Evolutionary conservation across 208 protist genomes (phyloP), one percentile per base, ranked within the genome.

Genomic region (Trypanosoma brucei): DNA sequence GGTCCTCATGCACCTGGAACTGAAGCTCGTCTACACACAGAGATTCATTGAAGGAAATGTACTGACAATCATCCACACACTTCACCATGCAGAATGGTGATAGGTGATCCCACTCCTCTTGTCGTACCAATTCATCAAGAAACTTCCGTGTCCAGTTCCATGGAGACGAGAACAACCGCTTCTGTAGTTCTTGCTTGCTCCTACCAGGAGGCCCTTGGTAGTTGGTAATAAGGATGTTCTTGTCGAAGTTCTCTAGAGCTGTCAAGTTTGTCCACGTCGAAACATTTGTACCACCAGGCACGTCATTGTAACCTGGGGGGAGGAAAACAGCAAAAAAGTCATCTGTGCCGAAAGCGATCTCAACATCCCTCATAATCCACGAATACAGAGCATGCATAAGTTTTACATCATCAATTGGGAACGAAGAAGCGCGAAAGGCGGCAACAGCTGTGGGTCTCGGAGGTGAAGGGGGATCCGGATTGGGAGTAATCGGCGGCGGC

Each of bases 251-350:
- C 33, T 34, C 2, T 34, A 49, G 57, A 7, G 70, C 38, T n/a
- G 65, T 72, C 44, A 90, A 62, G 46, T 65, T 68, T 14, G 45
- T 58, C 76, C 75, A 85, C n/a, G 13, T 33, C 11, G 72, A 81
- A 6, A 89, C 76, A 42, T 89, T 81, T 9, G 72, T 37, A 39
- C 22, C 40, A 49, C 83, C 83, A 7, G 34, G 52, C 22, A 67
- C 34, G 62, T 56, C 55, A 50, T 63, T 37, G 39, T 78, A 44
- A 37, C 46, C 50, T n/a, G 76, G 36, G 0, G 82, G 76, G 40
- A 57, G 68, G 52, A 85, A 88, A 53, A 78, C 59, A 31, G 58
- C 81, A 55, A 78, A 61, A 59, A 73, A 89, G 55, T 86, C 76
- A 0, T 11, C 53, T 11, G 83, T 86, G 7, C 33, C 40, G 62